phyloP scores from a whole-genome alignment of 345 rosid genomes.

The Jatropha curcas region DNA sequence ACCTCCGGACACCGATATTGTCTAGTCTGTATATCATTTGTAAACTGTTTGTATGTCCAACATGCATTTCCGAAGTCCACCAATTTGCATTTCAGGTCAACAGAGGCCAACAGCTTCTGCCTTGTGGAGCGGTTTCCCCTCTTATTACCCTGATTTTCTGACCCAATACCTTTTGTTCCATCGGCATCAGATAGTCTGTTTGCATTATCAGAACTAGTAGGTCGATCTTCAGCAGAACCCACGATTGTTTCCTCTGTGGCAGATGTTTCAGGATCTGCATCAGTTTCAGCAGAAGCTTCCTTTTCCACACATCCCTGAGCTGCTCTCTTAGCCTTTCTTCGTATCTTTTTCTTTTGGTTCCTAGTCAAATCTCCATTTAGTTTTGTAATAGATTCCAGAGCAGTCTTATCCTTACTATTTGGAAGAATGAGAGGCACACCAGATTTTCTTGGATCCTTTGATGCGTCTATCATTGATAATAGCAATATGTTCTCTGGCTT shows the following conservation, averaged over 20 bases:
- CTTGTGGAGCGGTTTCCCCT: conserved; percentile 52
- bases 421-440: conserved; percentile 49
- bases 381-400: conserved; percentile 33
- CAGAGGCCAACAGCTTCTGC: conserved; percentile 46
- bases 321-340: conserved; percentile 57
- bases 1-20: conserved; percentile 79
- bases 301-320: conserved; percentile 57
- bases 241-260: conserved; percentile 30
- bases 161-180: conserved; percentile 32
- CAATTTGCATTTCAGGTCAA: conserved; percentile 63
- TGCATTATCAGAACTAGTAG: conserved; percentile 32
- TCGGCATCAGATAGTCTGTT: conserved; percentile 42
- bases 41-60: conserved; percentile 80
- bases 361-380: conserved; percentile 52
- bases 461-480: conserved; percentile 57
- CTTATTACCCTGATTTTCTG: conserved; percentile 38
- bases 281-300: conserved; percentile 38
- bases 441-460: conserved; percentile 54
- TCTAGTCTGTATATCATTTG: conserved; percentile 74
- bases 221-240: conserved; percentile 38
- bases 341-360: conserved; percentile 62
- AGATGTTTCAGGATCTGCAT: conserved; percentile 40
- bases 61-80: conserved; percentile 82
- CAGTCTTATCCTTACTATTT: conserved; percentile 39
- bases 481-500: conserved; percentile 71